Conservation (phyloP, 176 grass and related monocot genomes). For the Poa annua region DNA sequence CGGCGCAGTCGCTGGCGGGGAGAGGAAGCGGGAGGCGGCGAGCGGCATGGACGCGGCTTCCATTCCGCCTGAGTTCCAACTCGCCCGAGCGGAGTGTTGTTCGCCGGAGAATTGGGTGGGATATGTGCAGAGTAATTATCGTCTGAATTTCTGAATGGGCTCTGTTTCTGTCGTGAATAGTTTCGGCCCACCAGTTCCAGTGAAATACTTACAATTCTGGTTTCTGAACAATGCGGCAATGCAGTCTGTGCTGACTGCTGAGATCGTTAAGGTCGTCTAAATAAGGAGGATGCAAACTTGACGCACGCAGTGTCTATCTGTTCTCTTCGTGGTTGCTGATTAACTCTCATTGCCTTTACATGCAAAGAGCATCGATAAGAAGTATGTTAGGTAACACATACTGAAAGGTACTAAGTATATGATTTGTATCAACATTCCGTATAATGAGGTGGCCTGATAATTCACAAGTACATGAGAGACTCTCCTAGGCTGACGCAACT, state of each 20-base stretch:
- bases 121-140: conserved; percentile 23
- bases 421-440: background rate
- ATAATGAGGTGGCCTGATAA: background rate
- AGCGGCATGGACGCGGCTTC: conserved; percentile 55
- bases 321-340: background rate
- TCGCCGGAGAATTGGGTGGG: conserved; percentile 27
- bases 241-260: no score
- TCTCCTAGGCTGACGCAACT: background rate
- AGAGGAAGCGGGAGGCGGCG: conserved; percentile 42
- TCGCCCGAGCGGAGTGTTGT: conserved; percentile 19
- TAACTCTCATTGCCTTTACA: background rate
- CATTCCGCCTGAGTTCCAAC: conserved; percentile 28
- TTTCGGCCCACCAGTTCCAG: background rate
- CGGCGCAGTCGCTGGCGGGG: conserved; percentile 6
- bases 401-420: no score
- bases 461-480: background rate
- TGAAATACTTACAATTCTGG: background rate
- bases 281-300: no score
- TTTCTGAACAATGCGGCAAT: no score
- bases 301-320: no score
- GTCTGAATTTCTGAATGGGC: background rate
- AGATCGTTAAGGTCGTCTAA: no score
- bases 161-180: background rate
- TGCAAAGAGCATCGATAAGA: background rate
- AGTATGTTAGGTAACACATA: background rate